These are phyloP conservation scores for Suillus plorans DNA, from an alignment of 768 basidiomycete species.

Conservation along the genomic window DNA sequence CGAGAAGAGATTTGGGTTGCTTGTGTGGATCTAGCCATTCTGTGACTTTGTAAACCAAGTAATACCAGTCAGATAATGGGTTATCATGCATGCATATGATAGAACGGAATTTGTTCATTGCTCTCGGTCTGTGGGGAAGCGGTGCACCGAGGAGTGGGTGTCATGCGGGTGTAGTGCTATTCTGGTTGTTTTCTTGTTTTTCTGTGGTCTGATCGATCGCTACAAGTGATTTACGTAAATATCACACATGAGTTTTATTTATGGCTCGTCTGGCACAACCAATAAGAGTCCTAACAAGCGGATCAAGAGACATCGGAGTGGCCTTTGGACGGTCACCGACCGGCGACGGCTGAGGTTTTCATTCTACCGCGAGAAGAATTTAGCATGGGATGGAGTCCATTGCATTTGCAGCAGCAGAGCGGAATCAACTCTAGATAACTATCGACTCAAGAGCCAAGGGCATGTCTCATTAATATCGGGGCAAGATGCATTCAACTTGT, in stretches of 20 bases:
- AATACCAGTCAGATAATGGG: not conserved
- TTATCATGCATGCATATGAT: not conserved
- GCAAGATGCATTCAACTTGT: not conserved
- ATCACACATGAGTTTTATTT: not conserved
- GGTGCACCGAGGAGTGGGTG: not conserved
- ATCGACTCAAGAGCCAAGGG: no score
- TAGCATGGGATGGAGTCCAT: not conserved
- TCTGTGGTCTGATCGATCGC: no score
- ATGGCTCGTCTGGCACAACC: not conserved
- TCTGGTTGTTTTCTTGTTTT: not conserved
- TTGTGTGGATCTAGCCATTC: not conserved
- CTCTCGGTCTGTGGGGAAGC: not conserved
- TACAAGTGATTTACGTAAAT: not conserved
- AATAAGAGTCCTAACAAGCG: not conserved
- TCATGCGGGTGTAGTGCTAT: not conserved
- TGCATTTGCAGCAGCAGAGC: not conserved
- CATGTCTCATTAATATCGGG: no score
- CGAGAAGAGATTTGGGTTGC: no score
- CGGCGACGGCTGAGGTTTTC: no score
- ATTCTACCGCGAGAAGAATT: not conserved
- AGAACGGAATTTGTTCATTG: not conserved
- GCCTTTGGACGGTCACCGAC: not conserved
- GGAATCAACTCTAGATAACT: no score
- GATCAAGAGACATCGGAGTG: not conserved
- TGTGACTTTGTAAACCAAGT: not conserved